These are phyloP conservation scores for Botrytis pseudocinerea DNA, from an alignment of 2,329 filamentous ascomycete genomes.

Conservation along the genomic window DNA sequence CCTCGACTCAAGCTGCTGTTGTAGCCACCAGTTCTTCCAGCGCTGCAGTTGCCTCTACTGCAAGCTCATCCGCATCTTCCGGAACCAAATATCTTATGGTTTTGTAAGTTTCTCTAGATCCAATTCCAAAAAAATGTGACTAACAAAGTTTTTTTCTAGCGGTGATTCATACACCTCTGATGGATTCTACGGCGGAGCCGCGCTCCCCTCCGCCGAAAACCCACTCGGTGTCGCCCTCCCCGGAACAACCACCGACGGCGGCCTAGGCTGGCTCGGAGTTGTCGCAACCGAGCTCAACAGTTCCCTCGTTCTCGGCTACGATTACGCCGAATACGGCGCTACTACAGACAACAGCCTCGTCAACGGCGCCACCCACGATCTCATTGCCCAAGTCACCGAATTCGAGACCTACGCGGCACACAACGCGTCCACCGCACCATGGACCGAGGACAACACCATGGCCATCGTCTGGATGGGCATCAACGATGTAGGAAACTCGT, in stretches of 20 bases:
- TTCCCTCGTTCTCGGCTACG: slow-evolving; percentile 6
- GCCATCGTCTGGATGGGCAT: slow-evolving; percentile 11
- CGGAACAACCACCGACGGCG: slow-evolving; percentile 15
- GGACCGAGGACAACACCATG: slow-evolving; percentile 16
- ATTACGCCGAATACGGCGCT: slow-evolving; percentile 19
- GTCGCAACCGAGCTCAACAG: slow-evolving; percentile 14
- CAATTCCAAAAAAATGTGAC: neutral
- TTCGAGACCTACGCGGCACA: slow-evolving; percentile 11
- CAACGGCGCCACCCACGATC: slow-evolving; percentile 4
- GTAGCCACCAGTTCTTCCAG: neutral
- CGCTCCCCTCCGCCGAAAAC: neutral
- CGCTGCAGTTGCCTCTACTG: neutral
- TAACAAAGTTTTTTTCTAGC: neutral
- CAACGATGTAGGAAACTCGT: slow-evolving; percentile 18
- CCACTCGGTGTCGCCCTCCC: slow-evolving; percentile 7
- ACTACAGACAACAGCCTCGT: slow-evolving; percentile 11
- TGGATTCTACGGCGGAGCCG: slow-evolving; percentile 10
- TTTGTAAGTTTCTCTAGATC: neutral
- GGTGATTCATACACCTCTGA: slow-evolving; percentile 16
- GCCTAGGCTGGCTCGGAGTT: slow-evolving; percentile 8
- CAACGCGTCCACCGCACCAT: neutral
- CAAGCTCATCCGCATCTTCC: neutral
- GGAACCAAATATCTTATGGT: slow-evolving; percentile 21
- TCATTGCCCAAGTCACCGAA: slow-evolving; percentile 10
- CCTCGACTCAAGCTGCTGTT: neutral